Evolutionary conservation across 164 flowering plant genomes (phyloP).

Genomic region (Sextonia rubra): DNA sequence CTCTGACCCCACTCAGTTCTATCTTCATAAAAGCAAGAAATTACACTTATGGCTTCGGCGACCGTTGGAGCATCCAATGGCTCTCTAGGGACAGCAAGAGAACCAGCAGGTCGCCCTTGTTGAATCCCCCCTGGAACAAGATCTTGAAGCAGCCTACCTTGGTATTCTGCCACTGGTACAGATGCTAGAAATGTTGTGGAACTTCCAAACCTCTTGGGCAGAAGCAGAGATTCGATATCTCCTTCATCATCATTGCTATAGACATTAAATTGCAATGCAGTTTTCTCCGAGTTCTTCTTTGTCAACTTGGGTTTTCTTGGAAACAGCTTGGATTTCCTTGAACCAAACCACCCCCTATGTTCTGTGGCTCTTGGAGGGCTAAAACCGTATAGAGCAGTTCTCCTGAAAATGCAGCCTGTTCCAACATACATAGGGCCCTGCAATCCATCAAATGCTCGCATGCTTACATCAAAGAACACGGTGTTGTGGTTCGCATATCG

Average conservation of each 20-base stretch:
- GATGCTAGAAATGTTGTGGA: constrained; percentile 64
- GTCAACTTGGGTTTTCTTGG: constrained; percentile 35
- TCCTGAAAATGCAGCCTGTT: constrained; percentile 86
- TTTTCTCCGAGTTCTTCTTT: constrained; percentile 46
- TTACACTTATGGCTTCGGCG: constrained; percentile 79
- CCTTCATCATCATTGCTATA: constrained; percentile 35
- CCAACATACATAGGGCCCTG: constrained; percentile 99
- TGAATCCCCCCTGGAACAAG: constrained; percentile 34
- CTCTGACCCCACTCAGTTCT: constrained; percentile 89
- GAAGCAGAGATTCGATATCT: constrained; percentile 48
- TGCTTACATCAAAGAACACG: constrained; percentile 84
- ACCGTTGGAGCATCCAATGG: constrained; percentile 88
- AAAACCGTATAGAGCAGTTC: constrained; percentile 84
- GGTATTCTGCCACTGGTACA: constrained; percentile 82
- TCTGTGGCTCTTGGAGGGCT: constrained; percentile 90
- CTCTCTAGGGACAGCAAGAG: constrained; percentile 76
- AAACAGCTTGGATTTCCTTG: constrained; percentile 41
- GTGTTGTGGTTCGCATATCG: constrained; percentile 92
- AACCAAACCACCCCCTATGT: constrained; percentile 76
- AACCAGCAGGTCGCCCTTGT: constrained; percentile 77
- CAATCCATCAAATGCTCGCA: constrained; percentile 87
- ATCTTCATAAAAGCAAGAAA: constrained; percentile 88
- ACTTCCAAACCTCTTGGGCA: constrained; percentile 75
- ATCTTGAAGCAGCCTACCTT: constrained; percentile 76
- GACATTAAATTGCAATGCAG: constrained; percentile 32